Evolutionary conservation across 2,329 filamentous ascomycete species (phyloP).

Genomic region (Hansfordia pulvinata): DNA sequence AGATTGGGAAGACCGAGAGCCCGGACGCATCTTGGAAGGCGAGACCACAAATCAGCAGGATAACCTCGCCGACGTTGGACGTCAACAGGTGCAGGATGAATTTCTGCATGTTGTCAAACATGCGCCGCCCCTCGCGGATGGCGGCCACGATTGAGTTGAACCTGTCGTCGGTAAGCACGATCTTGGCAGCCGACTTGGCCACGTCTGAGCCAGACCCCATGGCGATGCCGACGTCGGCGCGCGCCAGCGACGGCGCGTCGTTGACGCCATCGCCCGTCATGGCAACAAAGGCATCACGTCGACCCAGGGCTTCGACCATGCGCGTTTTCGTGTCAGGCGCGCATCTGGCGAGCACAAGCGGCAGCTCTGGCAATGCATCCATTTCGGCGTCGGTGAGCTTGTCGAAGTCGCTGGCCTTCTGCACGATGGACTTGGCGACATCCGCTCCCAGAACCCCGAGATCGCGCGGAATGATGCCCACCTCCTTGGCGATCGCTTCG

Average conservation of each 20-base stretch:
- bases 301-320: constrained; percentile 80
- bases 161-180: constrained; percentile 79
- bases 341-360: constrained; percentile 72
- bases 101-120: constrained; percentile 84
- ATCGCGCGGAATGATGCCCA: constrained; percentile 60
- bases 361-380: constrained; percentile 60
- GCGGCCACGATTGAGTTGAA: constrained; percentile 77
- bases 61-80: constrained; percentile 75
- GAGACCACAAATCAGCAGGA: constrained; percentile 67
- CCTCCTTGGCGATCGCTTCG: constrained; percentile 63
- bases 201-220: constrained; percentile 86
- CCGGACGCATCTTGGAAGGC: constrained; percentile 60
- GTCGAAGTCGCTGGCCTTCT: constrained; percentile 69
- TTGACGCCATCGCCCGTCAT: constrained; percentile 89
- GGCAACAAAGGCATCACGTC: constrained; percentile 62
- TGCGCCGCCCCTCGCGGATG: constrained; percentile 69
- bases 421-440: constrained; percentile 56
- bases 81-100: constrained; percentile 70
- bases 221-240: constrained; percentile 74
- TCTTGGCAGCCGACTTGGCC: constrained; percentile 68
- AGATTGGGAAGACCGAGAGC: constrained; percentile 73
- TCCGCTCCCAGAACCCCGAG: constrained; percentile 43
- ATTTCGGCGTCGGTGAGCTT: constrained; percentile 62
- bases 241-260: constrained; percentile 68
- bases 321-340: constrained; percentile 78